Base-by-base conservation (phyloP, 2,329 filamentous ascomycete species). In the Apiospora rasikravindrae region DNA sequence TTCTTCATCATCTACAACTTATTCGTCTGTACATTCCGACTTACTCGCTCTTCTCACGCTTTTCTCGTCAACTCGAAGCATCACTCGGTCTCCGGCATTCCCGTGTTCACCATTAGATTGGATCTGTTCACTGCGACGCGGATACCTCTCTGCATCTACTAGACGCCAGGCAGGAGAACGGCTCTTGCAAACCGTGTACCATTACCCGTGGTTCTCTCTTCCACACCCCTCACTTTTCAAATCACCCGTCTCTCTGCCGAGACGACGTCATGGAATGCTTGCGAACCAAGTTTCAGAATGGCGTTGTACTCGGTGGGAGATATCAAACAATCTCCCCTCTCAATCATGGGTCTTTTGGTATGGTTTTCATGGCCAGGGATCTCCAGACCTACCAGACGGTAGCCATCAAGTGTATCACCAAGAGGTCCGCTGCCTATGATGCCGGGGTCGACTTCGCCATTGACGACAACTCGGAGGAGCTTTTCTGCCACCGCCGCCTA, bases 311-410 rank as follows among this genome's bases (percentile, higher is more conserved):
- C 81, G 91, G 94, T 81, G 95, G 94, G 82, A 95, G 96, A 77
- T 99, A 96, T 83, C 88, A 93, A 84, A 97, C 95, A 71, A 88
- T 98, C 80, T 94, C 95, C 77, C 95, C 96, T 72, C 93, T 99
- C 85, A 99, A 99, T 82, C 95, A 98, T 88, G 96, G 96, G 78
- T 98, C 96, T 71, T 99, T 98, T 81, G 96, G 96, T 81, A 97
- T 98, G 94, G 96, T 99, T 78, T 98, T 98, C 84, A 92, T 95
- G 84, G 96, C 96, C 73, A 92, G 89, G 81, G 95, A 99, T 82
- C 87, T 91, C 76, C 82, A 87, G 75, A 97, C 93, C 73, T 90
- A 91, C 77, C 88, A 96, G 73, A 89, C 90, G 73, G 96, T 99
- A 77, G 96, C 96, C 74, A 93, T 99, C 88, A 99, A 99, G 86